Base-by-base conservation (phyloP, 129 eudicot species). In the Lonicera japonica region DNA sequence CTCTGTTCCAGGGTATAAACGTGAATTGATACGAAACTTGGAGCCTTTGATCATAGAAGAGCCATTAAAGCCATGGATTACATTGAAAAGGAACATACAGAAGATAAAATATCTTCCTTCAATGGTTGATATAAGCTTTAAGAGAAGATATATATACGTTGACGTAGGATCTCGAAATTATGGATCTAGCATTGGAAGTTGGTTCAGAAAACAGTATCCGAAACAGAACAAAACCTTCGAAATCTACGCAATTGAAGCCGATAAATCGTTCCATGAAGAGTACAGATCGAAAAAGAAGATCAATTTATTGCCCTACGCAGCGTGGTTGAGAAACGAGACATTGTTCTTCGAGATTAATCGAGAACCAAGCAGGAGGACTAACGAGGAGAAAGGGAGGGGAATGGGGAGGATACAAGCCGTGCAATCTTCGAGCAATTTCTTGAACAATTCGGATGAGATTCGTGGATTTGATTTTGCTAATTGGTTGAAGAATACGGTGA, bases 251-350 rank as follows among this genome's bases (percentile, higher is more conserved):
- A 66, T 85, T 3, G 95, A 89, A 62, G 87, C 82, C 0, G 82
- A 82, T 41, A 75, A 65, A 55, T 62, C 62, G 1, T 89, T 77
- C 46, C 82, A 85, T 45, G 60, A 73, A 20, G 87, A 85, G 65
- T 82, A 85, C 25, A 67, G 21, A 41, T 54, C 54, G 18, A 89
- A 73, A 73, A 80, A 78, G 53, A 64, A 78, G 61, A 63, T 89
- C 6, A 82, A 79, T 1, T 73, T 89, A 22, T 60, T 89, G 78
- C 96, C 96, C 0, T 85, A 77, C 11, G 90, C 82, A 0, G 86
- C 95, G 17, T 85, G 96, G 95, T 70, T 89, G 20, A 77, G 79
- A 63, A 85, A 89, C 22, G 95, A 85, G 73, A 72, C 88, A 0
- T 66, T 89, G 70, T 70, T 75, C 21, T 89, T 85, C 11, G 89